Evolutionary conservation across 2,329 filamentous ascomycete species (phyloP).

Genomic region (Sporothrix schenckii): DNA sequence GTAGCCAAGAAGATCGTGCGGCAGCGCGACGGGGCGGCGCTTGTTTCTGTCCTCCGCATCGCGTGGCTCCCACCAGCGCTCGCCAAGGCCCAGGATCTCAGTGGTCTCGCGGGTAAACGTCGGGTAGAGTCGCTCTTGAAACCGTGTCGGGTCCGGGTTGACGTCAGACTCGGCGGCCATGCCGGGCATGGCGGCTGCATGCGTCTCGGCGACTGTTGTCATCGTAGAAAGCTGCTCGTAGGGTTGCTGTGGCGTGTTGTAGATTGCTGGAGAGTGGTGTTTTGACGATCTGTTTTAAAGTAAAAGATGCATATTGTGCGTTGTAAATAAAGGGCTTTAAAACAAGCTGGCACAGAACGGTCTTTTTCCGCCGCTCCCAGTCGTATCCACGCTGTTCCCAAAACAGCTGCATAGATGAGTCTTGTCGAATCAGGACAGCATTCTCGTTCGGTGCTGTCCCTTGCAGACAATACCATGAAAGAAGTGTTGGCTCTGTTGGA

Average conservation of each 20-base stretch:
- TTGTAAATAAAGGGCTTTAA: no score
- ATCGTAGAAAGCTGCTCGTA: background rate
- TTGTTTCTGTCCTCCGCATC: background rate
- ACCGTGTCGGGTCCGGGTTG: slow-evolving; percentile 30
- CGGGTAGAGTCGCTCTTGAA: background rate
- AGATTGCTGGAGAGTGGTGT: background rate
- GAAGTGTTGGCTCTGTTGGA: background rate
- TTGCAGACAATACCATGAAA: slow-evolving; percentile 6
- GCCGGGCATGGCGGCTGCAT: background rate
- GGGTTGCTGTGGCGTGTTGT: background rate
- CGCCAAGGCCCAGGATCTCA: slow-evolving; percentile 30
- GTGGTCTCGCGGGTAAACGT: background rate
- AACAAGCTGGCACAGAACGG: background rate
- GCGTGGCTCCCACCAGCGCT: slow-evolving; percentile 34
- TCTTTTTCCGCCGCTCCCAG: background rate
- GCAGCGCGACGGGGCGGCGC: slow-evolving; percentile 18
- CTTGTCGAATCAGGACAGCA: background rate
- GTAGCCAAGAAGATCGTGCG: slow-evolving; percentile 31
- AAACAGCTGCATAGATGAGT: background rate
- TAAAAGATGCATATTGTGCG: no score
- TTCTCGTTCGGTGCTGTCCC: background rate
- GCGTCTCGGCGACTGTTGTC: background rate
- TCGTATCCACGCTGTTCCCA: background rate
- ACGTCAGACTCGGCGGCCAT: background rate
- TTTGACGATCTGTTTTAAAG: no score